Evolutionary conservation across 2,329 filamentous ascomycete genomes (phyloP), one percentile per base, ranked within the genome.

Genomic region (Hypoxylon sp.): DNA sequence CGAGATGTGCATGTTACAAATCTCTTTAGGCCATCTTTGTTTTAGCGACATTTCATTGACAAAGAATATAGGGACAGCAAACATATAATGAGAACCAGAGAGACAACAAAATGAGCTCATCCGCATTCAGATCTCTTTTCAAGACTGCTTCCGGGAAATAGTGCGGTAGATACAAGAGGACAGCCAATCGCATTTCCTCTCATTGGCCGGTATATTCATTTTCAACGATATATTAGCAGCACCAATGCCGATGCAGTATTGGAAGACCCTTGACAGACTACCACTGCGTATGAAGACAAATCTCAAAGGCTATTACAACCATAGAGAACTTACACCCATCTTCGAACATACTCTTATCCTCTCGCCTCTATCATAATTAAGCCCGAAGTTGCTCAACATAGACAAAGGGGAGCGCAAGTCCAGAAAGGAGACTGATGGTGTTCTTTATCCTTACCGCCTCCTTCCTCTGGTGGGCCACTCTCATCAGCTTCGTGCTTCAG

Each of bases 391-490:
- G 5, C 5, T 4, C 17, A 9, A 44, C 1, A 10, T 10, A 13
- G 31, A 22, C 51, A 24, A 26, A 47, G 33, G 19, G 59, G 19
- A 35, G 37, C 24, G 22, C 22, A n/a, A 29, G 29, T 14, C 39
- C 11, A 51, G 26, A 46, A 35, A 48, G 11, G 26, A 22, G 14
- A 31, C 11, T 26, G n/a, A 73, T 71, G 64, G 51, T 74, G 9
- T 59, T 72, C 52, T 70, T 76, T 59, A 17, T 74, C 26, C 11
- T 71, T 26, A 71, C 50, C 54, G 63, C 63, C 22, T 37, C 63
- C 22, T 42, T 76, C 14, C 47, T 68, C 62, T 74, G 74, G 74
- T 70, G 55, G 29, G 2, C 33, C 13, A 73, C 74, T 22, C 67
- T 78, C 11, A 42, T 60, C 50, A 53, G 75, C 63, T 72, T 69